A percentile compares a stretch with the other conserved stretches of the same genome.
Evolutionary conservation across 202 grass and related monocot genomes (phyloP).

Genomic region (Saccharum hybrid): DNA sequence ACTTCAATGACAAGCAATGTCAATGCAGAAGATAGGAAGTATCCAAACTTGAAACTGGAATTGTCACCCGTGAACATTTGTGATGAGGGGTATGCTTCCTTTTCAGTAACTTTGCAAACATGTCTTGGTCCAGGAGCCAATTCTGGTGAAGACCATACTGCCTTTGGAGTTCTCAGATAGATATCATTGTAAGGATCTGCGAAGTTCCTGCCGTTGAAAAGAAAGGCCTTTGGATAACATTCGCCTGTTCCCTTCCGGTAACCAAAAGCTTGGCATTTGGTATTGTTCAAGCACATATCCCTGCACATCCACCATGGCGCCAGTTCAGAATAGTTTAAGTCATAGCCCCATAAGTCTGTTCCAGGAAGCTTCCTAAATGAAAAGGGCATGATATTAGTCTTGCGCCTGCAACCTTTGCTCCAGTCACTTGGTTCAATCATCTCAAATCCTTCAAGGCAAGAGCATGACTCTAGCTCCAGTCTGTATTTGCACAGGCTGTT

Average conservation of each 20-base stretch:
- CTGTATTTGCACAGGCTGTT: constrained; percentile 50
- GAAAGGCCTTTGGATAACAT: constrained; percentile 52
- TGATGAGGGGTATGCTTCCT: not conserved
- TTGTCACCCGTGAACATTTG: not conserved
- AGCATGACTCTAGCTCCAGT: constrained; percentile 10
- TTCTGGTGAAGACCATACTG: not conserved
- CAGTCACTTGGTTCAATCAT: constrained; percentile 46
- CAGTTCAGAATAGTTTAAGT: not conserved
- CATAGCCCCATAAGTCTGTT: constrained; percentile 60
- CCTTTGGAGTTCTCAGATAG: constrained; percentile 55
- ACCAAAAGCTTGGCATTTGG: constrained; percentile 52
- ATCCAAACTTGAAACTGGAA: constrained; percentile 42
- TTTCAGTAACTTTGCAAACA: constrained; percentile 33
- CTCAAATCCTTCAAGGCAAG: constrained; percentile 58
- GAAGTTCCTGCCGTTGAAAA: constrained; percentile 57
- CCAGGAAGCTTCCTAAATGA: not conserved
- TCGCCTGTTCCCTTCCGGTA: constrained; percentile 43
- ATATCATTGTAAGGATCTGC: constrained; percentile 32
- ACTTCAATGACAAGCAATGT: constrained; percentile 50
- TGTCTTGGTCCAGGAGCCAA: not conserved
- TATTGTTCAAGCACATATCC: constrained; percentile 36
- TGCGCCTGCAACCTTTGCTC: constrained; percentile 63
- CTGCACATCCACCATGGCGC: constrained; percentile 17
- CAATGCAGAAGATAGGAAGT: constrained; percentile 53
- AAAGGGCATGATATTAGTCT: not conserved